phyloP scores from a whole-genome alignment of 1,139 yeast genomes.

The Lodderomyces margitis region DNA sequence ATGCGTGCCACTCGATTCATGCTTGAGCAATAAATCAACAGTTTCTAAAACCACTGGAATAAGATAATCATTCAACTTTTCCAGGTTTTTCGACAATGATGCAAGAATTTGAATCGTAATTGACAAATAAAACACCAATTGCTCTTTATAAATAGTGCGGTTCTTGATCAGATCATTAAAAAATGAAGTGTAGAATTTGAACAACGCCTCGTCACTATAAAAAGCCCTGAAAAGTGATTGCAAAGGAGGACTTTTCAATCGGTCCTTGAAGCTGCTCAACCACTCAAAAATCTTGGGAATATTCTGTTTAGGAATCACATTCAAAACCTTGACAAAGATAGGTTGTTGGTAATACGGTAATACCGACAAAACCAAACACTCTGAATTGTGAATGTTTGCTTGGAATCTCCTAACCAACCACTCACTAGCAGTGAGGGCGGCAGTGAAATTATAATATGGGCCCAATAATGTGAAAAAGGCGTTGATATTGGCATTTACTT shows the following conservation, averaged over 20 bases:
- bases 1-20: slow-evolving; percentile 19
- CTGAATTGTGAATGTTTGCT: slow-evolving; percentile 78
- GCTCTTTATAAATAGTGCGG: slow-evolving; percentile 61
- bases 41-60: slow-evolving; percentile 58
- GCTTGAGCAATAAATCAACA: slow-evolving; percentile 48
- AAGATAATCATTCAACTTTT: slow-evolving; percentile 29
- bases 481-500: slow-evolving; percentile 69
- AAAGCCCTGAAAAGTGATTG: slow-evolving; percentile 72
- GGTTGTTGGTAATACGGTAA: slow-evolving; percentile 77
- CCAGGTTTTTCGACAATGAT: slow-evolving; percentile 31
- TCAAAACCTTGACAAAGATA: slow-evolving; percentile 70
- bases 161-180: slow-evolving; percentile 54
- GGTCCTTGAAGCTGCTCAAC: slow-evolving; percentile 65
- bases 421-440: slow-evolving; percentile 82
- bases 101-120: slow-evolving; percentile 63
- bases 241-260: slow-evolving; percentile 62
- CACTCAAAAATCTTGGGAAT: slow-evolving; percentile 78
- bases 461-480: slow-evolving; percentile 75
- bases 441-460: slow-evolving; percentile 68
- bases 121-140: slow-evolving; percentile 76
- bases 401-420: slow-evolving; percentile 95
- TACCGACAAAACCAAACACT: slow-evolving; percentile 62
- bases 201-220: slow-evolving; percentile 61
- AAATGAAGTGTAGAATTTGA: slow-evolving; percentile 62
- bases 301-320: slow-evolving; percentile 59